Base-by-base conservation (phyloP, 2,329 filamentous ascomycete species). In the Venturiaceae sp. region DNA sequence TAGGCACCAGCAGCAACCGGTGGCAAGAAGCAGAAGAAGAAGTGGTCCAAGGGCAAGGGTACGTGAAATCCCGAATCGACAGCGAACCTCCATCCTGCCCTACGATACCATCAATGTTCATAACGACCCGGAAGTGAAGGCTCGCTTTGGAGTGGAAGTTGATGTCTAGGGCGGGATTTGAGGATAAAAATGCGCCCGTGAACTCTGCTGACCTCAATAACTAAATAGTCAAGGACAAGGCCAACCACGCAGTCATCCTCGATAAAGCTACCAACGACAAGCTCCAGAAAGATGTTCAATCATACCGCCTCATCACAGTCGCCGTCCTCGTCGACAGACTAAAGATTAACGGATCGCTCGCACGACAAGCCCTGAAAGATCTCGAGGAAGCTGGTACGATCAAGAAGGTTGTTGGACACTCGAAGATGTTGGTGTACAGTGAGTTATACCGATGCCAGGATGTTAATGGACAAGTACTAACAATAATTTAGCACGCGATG, bases 271-370 rank as follows among this genome's bases (percentile, higher is more conserved):
- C 88, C 75, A 88, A 88, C 69, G 94, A 99, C 81, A 96, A 95
- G 84, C 91, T 99, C 78, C 88, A 96, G 85, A 99, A 99, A 85
- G 94, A 99, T 85, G 95, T 99, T 72, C 94, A 97, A 81, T 96
- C 94, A 66, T 99, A 97, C 88, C 91, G 94, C 75, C 91, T 99
- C 78, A 91, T 99, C 81, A 97, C 94, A 75, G 88, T 97, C 73
- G 92, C 94, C 73, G 92, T 90, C 71, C 91, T 99, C 73, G 94
- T 99, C 85, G 94, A 99, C 81, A 87, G 94, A 80, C 86, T 99
- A 79, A 99, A 99, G 91, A 95, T 99, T 84, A 99, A 99, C 83
- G 95, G 94, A 74, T 96, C 90, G 70, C 83, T 99, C 74, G 94
- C 94, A 68, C 87, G 94, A 74, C 82, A 84, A 80, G 92, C 90